Evolutionary conservation across 2,329 filamentous ascomycete genomes (phyloP).

Genomic region (Raffaelea albimanens): DNA sequence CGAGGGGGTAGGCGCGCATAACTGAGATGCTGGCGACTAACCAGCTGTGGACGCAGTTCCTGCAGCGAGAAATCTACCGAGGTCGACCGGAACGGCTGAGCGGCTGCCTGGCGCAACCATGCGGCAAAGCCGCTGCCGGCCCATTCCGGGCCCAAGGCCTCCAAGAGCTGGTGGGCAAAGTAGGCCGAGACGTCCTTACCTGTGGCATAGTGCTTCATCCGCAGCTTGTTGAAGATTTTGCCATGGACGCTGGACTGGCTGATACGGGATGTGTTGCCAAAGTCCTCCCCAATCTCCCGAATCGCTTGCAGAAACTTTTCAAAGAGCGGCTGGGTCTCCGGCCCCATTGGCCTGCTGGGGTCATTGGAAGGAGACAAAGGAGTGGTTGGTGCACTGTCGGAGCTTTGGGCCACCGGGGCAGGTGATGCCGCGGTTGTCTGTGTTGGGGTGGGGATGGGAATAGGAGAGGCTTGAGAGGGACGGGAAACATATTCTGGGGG

Average conservation of each 20-base stretch:
- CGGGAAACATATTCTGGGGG: too few species aligned
- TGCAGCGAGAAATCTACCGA: slow-evolving; percentile 15
- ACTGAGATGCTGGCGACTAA: slow-evolving; percentile 11
- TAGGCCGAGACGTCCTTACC: slow-evolving; percentile 33
- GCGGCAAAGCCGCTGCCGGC: slow-evolving; percentile 20
- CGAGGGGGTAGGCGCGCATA: not conserved
- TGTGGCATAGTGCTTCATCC: slow-evolving; percentile 25
- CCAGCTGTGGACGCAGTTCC: slow-evolving; percentile 15
- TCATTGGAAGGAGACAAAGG: not conserved
- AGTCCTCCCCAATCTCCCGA: slow-evolving; percentile 19
- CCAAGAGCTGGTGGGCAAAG: slow-evolving; percentile 30
- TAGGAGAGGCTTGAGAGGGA: too few species aligned
- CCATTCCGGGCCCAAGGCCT: slow-evolving; percentile 25
- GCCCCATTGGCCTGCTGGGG: not conserved
- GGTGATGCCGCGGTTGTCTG: too few species aligned
- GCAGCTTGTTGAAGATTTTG: slow-evolving; percentile 29
- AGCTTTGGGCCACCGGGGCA: too few species aligned
- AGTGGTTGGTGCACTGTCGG: not conserved
- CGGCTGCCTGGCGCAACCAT: slow-evolving; percentile 23
- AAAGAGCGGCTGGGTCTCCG: not conserved
- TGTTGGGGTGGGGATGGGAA: too few species aligned
- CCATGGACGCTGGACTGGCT: slow-evolving; percentile 21
- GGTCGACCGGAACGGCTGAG: slow-evolving; percentile 18
- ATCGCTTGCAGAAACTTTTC: slow-evolving; percentile 12
- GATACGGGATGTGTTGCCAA: slow-evolving; percentile 17